A percentile compares a stretch with the other conserved stretches of the same genome.
Conservation (phyloP, 2,329 filamentous ascomycete genomes). For the Chalaropsis thielavioides region DNA sequence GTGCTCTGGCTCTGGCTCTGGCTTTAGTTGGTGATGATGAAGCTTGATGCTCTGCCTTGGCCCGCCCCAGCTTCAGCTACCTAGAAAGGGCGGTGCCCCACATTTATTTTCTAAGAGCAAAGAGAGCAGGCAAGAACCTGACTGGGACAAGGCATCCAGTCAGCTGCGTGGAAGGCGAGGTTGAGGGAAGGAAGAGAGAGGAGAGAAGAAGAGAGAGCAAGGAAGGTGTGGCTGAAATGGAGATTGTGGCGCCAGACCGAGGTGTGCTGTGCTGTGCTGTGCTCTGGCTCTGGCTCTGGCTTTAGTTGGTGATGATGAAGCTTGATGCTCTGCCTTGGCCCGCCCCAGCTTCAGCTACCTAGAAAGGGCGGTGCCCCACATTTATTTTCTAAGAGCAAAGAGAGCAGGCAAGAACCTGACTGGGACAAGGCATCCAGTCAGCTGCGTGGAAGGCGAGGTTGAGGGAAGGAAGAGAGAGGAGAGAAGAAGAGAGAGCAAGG, state of each 20-base stretch:
- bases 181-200: not conserved
- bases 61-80: conserved; percentile 13
- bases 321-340: conserved; percentile 17
- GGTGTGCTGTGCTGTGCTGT: not conserved
- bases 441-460: conserved; percentile 13
- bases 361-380: not conserved
- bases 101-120: conserved; percentile 1
- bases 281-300: not conserved
- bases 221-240: not conserved
- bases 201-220: not conserved
- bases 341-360: conserved; percentile 12
- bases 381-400: conserved; percentile 1
- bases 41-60: conserved; percentile 18
- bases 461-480: not conserved
- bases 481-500: too few species aligned
- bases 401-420: not conserved
- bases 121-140: not conserved
- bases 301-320: conserved; percentile 17
- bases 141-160: conserved; percentile 10
- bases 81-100: not conserved
- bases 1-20: not conserved
- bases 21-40: conserved; percentile 14
- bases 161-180: conserved; percentile 14
- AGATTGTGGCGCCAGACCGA: not conserved
- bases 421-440: conserved; percentile 13